These are phyloP conservation scores for Brasilioporus rufonigricans DNA, from an alignment of 768 basidiomycete species.

Conservation along the genomic window DNA sequence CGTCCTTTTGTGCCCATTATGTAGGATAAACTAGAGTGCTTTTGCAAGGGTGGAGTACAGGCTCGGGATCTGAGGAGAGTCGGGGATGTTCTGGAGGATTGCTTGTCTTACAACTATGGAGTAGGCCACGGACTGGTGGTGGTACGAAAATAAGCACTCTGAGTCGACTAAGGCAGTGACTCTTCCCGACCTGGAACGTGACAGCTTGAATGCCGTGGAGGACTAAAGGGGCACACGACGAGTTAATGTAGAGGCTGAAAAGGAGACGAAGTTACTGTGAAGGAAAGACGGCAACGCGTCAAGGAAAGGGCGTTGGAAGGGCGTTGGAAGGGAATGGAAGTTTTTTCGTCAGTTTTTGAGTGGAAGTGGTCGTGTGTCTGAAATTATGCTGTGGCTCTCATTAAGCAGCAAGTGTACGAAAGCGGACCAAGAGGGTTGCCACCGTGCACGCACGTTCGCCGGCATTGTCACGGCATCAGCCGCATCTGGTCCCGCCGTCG, in stretches of 20 bases:
- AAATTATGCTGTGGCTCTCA: slow-evolving; percentile 30
- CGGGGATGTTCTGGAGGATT: not conserved
- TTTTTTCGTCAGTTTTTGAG: slow-evolving; percentile 24
- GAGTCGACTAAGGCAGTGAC: not conserved
- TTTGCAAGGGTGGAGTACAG: slow-evolving; percentile 2
- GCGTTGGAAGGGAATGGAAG: slow-evolving; percentile 12
- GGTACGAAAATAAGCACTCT: slow-evolving; percentile 8
- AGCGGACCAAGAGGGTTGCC: slow-evolving; percentile 26
- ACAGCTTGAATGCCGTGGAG: slow-evolving; percentile 2
- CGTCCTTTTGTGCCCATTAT: slow-evolving; percentile 69
- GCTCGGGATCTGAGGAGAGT: not conserved
- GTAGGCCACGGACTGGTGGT: not conserved
- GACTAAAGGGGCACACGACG: slow-evolving; percentile 12
- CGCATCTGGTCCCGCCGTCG: slow-evolving; percentile 6
- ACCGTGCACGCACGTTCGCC: slow-evolving; percentile 38
- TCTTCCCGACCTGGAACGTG: slow-evolving; percentile 9
- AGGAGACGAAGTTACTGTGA: not conserved
- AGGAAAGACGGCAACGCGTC: slow-evolving; percentile 8
- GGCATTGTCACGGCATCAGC: slow-evolving; percentile 26
- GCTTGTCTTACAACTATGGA: slow-evolving; percentile 2
- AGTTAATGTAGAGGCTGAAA: slow-evolving; percentile 5
- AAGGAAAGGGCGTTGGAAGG: slow-evolving; percentile 5
- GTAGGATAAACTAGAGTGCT: slow-evolving; percentile 1
- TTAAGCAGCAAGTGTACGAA: slow-evolving; percentile 21
- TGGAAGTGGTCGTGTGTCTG: slow-evolving; percentile 37